phyloP scores from a whole-genome alignment of 345 rosid genomes.

The Eucalyptus pauciflora region DNA sequence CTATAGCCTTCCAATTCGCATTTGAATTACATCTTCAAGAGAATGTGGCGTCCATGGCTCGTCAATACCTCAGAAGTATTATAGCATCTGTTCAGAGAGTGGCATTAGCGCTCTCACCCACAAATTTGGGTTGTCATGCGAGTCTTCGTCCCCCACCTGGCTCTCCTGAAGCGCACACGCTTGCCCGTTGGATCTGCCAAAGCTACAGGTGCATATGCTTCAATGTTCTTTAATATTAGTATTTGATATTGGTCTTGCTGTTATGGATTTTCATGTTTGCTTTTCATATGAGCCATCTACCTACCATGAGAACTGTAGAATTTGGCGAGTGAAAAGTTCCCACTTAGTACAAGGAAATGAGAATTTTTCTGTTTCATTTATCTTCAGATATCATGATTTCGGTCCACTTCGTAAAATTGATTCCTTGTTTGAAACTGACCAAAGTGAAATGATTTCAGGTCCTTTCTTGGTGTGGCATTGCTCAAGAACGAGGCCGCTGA shows the following conservation, averaged over 20 bases:
- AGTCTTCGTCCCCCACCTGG: conserved; percentile 62
- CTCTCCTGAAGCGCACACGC: conserved; percentile 84
- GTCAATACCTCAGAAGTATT: conserved; percentile 80
- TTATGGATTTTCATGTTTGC: background rate
- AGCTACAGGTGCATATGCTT: conserved; percentile 41
- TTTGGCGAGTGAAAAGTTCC: background rate
- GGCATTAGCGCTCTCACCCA: conserved; percentile 89
- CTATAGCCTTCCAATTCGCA: conserved; percentile 90
- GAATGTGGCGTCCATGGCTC: conserved; percentile 77
- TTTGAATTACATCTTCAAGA: conserved; percentile 89
- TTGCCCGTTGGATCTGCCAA: conserved; percentile 83
- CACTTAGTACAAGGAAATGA: background rate
- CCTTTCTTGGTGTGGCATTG: conserved; percentile 73
- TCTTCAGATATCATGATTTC: background rate
- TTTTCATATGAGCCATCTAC: background rate
- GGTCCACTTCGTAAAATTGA: background rate
- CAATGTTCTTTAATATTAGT: background rate
- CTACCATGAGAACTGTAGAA: background rate
- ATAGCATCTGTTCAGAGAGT: conserved; percentile 92
- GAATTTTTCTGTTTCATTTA: background rate
- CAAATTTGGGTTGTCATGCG: conserved; percentile 42
- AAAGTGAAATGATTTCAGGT: conserved; percentile 21
- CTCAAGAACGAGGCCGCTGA: conserved; percentile 69
- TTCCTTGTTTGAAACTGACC: background rate
- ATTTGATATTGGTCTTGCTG: background rate